phyloP scores from a whole-genome alignment of 306 rosid genomes.

The Arachis stenosperma region DNA sequence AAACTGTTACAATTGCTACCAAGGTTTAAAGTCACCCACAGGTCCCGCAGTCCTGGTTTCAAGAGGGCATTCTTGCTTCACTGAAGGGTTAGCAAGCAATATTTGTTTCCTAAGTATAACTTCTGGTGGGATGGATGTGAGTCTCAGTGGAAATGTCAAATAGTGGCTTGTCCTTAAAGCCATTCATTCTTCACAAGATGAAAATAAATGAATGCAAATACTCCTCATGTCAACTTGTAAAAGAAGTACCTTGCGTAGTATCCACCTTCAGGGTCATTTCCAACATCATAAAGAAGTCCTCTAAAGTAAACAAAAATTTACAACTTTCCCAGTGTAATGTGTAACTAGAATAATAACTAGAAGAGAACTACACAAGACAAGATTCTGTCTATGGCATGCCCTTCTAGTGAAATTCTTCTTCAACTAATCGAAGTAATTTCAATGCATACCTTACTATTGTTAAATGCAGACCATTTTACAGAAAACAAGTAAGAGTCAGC shows the following conservation, averaged over 20 bases:
- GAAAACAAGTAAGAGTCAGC: neutral
- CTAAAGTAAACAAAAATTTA: slow-evolving; percentile 90
- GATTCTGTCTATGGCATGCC: neutral
- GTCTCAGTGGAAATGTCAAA: slow-evolving; percentile 88
- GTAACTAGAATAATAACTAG: neutral
- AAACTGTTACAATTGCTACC: slow-evolving; percentile 51
- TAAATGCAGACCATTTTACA: neutral
- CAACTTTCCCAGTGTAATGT: slow-evolving; percentile 79
- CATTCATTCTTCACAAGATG: neutral
- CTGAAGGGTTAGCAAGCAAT: slow-evolving; percentile 94
- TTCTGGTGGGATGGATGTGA: slow-evolving; percentile 84
- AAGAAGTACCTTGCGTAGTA: slow-evolving; percentile 77
- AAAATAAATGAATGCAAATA: slow-evolving; percentile 6
- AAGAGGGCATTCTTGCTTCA: slow-evolving; percentile 86
- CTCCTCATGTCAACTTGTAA: neutral
- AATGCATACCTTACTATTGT: neutral
- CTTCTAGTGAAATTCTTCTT: slow-evolving; percentile 6
- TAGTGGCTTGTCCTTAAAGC: slow-evolving; percentile 76
- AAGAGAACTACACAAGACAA: neutral
- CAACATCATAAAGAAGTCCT: slow-evolving; percentile 86
- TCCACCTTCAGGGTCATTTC: slow-evolving; percentile 96
- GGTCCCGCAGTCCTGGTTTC: slow-evolving; percentile 87
- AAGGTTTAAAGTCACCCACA: slow-evolving; percentile 83
- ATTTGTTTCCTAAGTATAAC: slow-evolving; percentile 85
- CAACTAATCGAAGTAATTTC: neutral